phyloP scores from a whole-genome alignment of 108 stramenopile genomes.

The Skeletonema grethae region DNA sequence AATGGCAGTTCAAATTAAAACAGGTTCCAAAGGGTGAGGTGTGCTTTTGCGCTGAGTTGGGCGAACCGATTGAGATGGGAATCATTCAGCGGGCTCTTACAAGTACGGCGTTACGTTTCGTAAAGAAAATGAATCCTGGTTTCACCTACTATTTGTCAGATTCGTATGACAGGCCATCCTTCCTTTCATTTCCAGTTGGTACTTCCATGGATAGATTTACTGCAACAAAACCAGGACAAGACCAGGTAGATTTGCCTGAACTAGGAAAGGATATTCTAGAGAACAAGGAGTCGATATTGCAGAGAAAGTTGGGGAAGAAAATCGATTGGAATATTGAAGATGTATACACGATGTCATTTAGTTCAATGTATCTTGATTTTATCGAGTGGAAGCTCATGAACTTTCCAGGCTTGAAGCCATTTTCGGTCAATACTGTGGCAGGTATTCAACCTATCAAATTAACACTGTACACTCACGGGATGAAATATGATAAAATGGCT shows the following conservation, averaged over 20 bases:
- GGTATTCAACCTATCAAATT: conserved; percentile 32
- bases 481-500: conserved; percentile 30
- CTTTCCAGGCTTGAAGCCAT: conserved; percentile 84
- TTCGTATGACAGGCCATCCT: conserved; percentile 54
- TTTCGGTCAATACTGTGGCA: neutral
- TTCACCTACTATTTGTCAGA: conserved; percentile 39
- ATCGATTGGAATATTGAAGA: conserved; percentile 79
- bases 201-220: conserved; percentile 87
- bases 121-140: conserved; percentile 75
- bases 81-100: conserved; percentile 88
- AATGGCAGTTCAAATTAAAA: conserved; percentile 88
- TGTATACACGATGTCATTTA: conserved; percentile 83
- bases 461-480: conserved; percentile 60
- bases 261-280: conserved; percentile 79
- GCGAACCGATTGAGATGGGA: conserved; percentile 85
- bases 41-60: conserved; percentile 82
- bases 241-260: conserved; percentile 58
- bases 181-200: conserved; percentile 86
- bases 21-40: conserved; percentile 68
- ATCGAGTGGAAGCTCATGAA: conserved; percentile 81
- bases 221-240: conserved; percentile 78
- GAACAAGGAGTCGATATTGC: conserved; percentile 62
- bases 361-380: conserved; percentile 84
- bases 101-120: conserved; percentile 83
- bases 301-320: conserved; percentile 60